Evolutionary conservation across 1,284 basidiomycete species (phyloP).

Genomic region (Butyriboletus appendiculatus): DNA sequence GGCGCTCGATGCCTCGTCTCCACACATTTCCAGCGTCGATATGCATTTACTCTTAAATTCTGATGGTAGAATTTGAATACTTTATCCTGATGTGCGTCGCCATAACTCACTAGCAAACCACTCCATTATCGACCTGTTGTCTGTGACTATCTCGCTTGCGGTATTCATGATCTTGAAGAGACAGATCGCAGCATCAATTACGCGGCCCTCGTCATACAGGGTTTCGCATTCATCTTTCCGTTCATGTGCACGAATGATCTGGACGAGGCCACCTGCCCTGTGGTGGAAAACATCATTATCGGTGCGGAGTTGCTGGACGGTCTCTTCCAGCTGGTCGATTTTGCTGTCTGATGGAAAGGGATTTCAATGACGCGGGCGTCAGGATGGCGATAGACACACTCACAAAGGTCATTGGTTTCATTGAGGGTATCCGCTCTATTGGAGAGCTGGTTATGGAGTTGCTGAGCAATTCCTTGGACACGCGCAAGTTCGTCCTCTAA

Average conservation of each 20-base stretch:
- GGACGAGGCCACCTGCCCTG: not conserved
- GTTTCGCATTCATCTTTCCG: not conserved
- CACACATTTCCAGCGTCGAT: not conserved
- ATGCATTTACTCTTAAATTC: not conserved
- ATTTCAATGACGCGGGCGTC: not conserved
- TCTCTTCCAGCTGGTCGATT: not conserved
- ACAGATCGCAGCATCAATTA: not conserved
- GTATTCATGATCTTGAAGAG: not conserved
- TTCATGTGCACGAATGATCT: not conserved
- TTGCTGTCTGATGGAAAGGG: not conserved
- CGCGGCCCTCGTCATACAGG: not conserved
- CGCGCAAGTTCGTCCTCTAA: not conserved
- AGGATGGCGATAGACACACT: not conserved
- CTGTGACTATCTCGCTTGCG: not conserved
- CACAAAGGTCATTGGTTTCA: not conserved
- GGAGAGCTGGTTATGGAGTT: not conserved
- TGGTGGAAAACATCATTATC: not conserved
- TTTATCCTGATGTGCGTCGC: not conserved
- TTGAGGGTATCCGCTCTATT: too few species aligned
- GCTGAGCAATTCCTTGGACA: not conserved
- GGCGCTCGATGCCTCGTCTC: not conserved
- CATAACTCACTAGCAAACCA: constrained; percentile 1
- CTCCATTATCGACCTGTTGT: not conserved
- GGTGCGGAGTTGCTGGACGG: not conserved
- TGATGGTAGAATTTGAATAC: not conserved